Base-by-base conservation (phyloP, 345 rosid genomes). In the Lepidium sativum region DNA sequence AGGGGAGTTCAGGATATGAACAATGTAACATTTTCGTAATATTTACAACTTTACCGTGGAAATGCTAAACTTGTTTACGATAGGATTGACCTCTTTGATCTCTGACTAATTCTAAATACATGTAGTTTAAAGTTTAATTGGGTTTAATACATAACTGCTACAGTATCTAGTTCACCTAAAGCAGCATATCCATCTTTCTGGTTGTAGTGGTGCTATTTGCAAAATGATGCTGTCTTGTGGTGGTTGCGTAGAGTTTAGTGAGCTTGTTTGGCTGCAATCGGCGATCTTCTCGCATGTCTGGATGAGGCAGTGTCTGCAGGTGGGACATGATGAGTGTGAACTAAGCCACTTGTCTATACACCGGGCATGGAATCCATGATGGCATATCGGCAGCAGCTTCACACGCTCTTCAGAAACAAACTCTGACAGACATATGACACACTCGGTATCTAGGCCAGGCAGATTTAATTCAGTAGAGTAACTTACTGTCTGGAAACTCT, bases 271-370 rank as follows among this genome's bases (percentile, higher is more conserved):
- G 52, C 72, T 37, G 40, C 81, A 81, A 5, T 82, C 84, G 5
- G 72, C 87, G 33, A 86, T 88, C 77, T 88, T 88, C 32, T 83
- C 80, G 65, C 91, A 86, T 2, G 94, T 88, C 53, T 80, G 84
- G 8, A 83, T 72, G 57, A 88, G 84, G 76, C 94, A 86, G 78
- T 80, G 83, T 32, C 98, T 80, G 83, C 98, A 89, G 23, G 89
- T 89, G 3, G 98, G 98, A 74, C 98, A 92, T 5, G 96, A 89
- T 5, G 98, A 82, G 71, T 89, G 98, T 5, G 95, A 70, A 32
- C 87, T 80, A 0, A 92, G 85, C 98, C 98, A 92, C 65, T 75
- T 86, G 79, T 92, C 96, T 33, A 92, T 86, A 77, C 98, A 92
- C 9, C 68, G 69, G 64, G 80, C 83, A 51, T 89, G 96, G 77